Conservation (phyloP, 345 rosid genomes). For the Lumnitzera littorea region DNA sequence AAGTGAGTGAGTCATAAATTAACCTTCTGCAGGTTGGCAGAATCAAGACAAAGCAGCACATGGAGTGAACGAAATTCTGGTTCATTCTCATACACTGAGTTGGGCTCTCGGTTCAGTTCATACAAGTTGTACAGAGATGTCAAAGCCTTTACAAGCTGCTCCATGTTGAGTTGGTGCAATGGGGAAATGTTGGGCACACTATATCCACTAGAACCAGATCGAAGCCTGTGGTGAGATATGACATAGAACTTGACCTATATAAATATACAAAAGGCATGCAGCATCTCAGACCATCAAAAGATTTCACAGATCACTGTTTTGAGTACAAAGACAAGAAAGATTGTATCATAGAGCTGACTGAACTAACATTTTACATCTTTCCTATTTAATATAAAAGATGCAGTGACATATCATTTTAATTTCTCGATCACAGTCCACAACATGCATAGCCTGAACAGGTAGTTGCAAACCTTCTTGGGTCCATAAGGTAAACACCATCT, state of each 20-base stretch:
- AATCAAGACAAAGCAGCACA: constrained; percentile 76
- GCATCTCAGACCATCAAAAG: too few species aligned
- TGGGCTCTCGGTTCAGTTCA: constrained; percentile 47
- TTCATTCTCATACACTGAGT: constrained; percentile 39
- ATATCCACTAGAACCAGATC: constrained; percentile 24
- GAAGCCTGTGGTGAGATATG: constrained; percentile 70
- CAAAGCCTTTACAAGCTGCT: constrained; percentile 77
- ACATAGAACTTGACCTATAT: constrained; percentile 76
- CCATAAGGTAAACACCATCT: too few species aligned
- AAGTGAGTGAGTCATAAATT: constrained; percentile 6
- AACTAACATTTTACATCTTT: too few species aligned
- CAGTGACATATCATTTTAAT: too few species aligned
- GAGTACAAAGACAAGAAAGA: not conserved
- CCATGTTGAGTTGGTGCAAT: constrained; percentile 72
- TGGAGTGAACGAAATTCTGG: constrained; percentile 71
- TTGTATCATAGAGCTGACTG: too few species aligned
- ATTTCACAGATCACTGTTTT: too few species aligned
- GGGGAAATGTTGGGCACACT: constrained; percentile 39
- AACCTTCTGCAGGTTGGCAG: constrained; percentile 49
- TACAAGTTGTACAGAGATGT: constrained; percentile 67
- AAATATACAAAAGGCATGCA: not conserved
- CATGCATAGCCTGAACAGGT: too few species aligned
- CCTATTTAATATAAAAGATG: too few species aligned
- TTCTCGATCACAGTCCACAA: too few species aligned
- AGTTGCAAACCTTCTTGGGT: too few species aligned